Conservation (phyloP, 1,284 basidiomycete genomes). For the Inonotus hispidus region DNA sequence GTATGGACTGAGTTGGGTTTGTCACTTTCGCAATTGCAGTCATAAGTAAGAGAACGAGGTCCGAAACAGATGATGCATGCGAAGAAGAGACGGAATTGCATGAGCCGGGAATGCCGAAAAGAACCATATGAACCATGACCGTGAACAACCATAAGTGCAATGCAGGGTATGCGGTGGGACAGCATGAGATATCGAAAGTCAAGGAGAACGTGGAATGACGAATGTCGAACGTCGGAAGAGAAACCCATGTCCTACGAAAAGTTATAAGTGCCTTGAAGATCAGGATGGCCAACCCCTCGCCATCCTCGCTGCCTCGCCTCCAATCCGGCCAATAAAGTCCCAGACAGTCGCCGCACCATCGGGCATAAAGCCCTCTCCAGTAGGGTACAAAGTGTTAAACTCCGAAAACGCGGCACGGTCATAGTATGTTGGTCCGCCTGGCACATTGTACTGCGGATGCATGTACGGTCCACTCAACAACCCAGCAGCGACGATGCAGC, state of each 20-base stretch:
- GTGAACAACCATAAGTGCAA: neutral
- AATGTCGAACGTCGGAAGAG: neutral
- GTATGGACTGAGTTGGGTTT: neutral
- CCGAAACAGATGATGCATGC: neutral
- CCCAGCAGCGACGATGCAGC: constrained; percentile 42
- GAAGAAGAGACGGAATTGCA: neutral
- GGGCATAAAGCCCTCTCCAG: constrained; percentile 57
- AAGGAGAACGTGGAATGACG: too few relatives aligned
- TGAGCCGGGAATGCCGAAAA: neutral
- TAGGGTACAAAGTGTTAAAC: constrained; percentile 64
- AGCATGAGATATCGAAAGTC: neutral
- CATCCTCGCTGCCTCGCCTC: constrained; percentile 65
- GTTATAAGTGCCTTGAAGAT: neutral
- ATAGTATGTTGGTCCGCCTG: constrained; percentile 65
- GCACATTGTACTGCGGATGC: constrained; percentile 50
- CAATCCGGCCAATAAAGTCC: constrained; percentile 56
- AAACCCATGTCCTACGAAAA: neutral
- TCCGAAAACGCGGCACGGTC: constrained; percentile 74
- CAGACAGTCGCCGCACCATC: constrained; percentile 49
- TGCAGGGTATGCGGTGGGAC: neutral
- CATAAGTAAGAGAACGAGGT: too few relatives aligned
- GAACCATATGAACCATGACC: neutral
- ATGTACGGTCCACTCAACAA: constrained; percentile 53
- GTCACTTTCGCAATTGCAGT: neutral
- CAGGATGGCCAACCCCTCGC: constrained; percentile 69